Percentiles rank a stretch among this genome's conserved stretches.
Evolutionary conservation across 2,329 filamentous ascomycete species (phyloP).

Genomic region (Penicillium sp.): DNA sequence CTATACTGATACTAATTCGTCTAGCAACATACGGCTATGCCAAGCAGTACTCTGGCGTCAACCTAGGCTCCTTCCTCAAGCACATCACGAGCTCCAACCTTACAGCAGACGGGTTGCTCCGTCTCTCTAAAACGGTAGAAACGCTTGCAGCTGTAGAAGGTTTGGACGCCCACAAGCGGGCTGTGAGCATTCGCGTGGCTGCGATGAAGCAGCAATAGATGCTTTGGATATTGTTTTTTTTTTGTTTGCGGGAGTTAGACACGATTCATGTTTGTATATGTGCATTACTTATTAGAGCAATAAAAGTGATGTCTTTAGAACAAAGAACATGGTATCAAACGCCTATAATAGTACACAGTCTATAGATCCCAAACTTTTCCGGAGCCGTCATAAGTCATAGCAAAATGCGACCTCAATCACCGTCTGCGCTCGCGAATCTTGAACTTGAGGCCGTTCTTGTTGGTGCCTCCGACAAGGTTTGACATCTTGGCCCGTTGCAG

Average conservation of each 20-base stretch:
- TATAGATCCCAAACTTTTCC: slow-evolving; percentile 25
- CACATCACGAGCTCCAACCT: slow-evolving; percentile 96
- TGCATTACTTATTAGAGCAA: slow-evolving; percentile 20
- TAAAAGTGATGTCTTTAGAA: slow-evolving; percentile 19
- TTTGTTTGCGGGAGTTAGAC: slow-evolving; percentile 5
- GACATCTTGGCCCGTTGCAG: slow-evolving; percentile 66
- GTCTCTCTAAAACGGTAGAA: slow-evolving; percentile 90
- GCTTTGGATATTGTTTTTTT: not conserved
- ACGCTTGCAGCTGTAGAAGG: slow-evolving; percentile 92
- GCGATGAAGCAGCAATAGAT: slow-evolving; percentile 38
- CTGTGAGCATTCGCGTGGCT: slow-evolving; percentile 68
- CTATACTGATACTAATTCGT: slow-evolving; percentile 26
- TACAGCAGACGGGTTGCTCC: slow-evolving; percentile 80
- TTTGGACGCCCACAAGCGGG: slow-evolving; percentile 85
- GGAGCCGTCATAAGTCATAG: slow-evolving; percentile 24
- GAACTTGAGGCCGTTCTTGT: slow-evolving; percentile 68
- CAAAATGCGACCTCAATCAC: slow-evolving; percentile 20
- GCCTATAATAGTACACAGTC: slow-evolving; percentile 16
- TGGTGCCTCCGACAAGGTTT: slow-evolving; percentile 63
- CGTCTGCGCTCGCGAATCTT: slow-evolving; percentile 66
- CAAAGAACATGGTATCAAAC: slow-evolving; percentile 27
- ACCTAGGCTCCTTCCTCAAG: slow-evolving; percentile 93
- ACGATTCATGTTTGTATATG: slow-evolving; percentile 15
- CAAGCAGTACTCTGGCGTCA: slow-evolving; percentile 98
- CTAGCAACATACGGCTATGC: slow-evolving; percentile 97